Base-by-base conservation (phyloP, 345 rosid genomes). In the Citrus trifoliata region DNA sequence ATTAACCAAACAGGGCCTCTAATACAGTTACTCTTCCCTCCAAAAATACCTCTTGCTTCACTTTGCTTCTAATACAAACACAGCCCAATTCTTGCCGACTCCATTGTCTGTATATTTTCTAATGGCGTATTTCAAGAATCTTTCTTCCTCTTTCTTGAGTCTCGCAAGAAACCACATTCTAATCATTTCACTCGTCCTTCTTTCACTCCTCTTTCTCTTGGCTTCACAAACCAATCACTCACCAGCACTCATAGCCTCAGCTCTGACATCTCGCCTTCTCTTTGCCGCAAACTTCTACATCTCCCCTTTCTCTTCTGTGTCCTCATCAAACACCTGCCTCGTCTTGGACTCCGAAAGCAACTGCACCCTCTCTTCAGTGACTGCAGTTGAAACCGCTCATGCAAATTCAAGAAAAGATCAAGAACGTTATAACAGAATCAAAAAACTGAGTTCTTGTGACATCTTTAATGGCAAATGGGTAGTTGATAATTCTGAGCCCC, bases 391-490 rank as follows among this genome's bases (percentile, higher is more conserved):
- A 73, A 75, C 80, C 72, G 75, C 67, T 67, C 79, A 37, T 5
- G 70, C 72, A 33, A 81, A 16, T 46, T 67, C 85, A 59, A 78
- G 71, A 69, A 83, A 80, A 37, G 84, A 78, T 71, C 68, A 60
- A 74, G 86, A 83, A 38, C 40, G 70, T 62, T 60, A 75, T 59
- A 30, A 71, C 48, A 32, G 10, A 33, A 53, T 74, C 3, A 70
- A 82, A 60, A 82, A 79, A 42, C 82, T 88, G 2, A 80, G 72
- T 81, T 88, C 93, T 84, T 90, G 97, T 74, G 89, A 90, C 70
- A 83, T 91, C 69, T 93, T 91, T 55, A 72, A 88, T 76, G 95
- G 97, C 1, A 70, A 63, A 2, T 93, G 97, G 97, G 87, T 89
- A 63, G 28, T 58, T 42, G 89, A 88, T 80, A 86, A 87, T 61